Evolutionary conservation across 129 eudicot genomes (phyloP), one percentile per base, ranked within the genome.

Genomic region (Flaveria sonorensis): DNA sequence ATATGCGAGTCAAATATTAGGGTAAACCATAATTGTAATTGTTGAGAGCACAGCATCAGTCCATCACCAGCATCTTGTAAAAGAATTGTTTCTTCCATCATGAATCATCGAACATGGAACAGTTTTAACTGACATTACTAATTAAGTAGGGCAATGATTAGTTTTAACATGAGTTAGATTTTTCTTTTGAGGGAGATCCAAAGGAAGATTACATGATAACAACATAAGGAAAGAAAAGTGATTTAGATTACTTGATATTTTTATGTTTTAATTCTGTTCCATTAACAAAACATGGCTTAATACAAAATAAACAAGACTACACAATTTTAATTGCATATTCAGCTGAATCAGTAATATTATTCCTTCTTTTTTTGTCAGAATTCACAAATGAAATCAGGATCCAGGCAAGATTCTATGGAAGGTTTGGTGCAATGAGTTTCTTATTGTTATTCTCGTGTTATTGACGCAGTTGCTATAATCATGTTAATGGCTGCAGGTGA

Each of bases 311-410:
- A 56, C 28, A 18, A 10, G 28, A 56, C 63, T 56, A 12, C 63
- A 20, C 63, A 20, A 18, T 56, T 19, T 21, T 8, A 56, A 20
- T 56, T 56, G 28, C 63, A 56, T 56, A 56, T 56, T 56, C 28
- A 19, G 30, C 66, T 60, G 66, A 60, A 60, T 12, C 36, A 24
- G 66, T 26, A 59, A 67, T 19, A 26, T 20, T 45, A 46, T 46
- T 45, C 21, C 6, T 24, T 7, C 11, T 70, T 9, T 39, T 30
- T 30, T 30, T 30, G 36, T 30, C 83, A 94, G 97, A 88, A 89
- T 70, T 95, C 93, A 21, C 96, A 85, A 81, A 81, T 62, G 83
- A 94, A 89, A 75, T 85, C 87, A 21, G 88, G 89, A 78, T 81
- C 85, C 70, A 82, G 87, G 65, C 99, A 84, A 85, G 94, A 88